These are phyloP conservation scores for Neofusicoccum parvum DNA, from an alignment of 2,329 filamentous ascomycete genomes.

Conservation along the genomic window DNA sequence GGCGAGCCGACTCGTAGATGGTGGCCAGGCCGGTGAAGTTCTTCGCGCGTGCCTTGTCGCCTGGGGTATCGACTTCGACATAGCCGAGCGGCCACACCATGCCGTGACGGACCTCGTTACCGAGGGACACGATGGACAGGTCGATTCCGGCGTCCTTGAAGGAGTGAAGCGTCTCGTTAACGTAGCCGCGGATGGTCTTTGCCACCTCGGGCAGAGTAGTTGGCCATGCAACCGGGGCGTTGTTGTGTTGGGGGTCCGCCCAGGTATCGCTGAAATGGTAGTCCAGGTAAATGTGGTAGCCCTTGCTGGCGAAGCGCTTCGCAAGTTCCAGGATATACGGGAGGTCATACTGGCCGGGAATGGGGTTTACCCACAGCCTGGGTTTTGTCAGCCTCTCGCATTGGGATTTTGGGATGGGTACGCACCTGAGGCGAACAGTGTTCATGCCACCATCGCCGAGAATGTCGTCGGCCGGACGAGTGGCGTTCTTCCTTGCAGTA, in stretches of 20 bases:
- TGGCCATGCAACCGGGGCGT: conserved; percentile 66
- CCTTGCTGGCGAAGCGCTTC: conserved; percentile 63
- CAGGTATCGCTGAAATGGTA: conserved; percentile 71
- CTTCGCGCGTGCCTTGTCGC: conserved; percentile 46
- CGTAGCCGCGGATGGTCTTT: conserved; percentile 70
- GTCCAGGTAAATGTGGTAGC: conserved; percentile 63
- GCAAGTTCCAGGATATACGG: conserved; percentile 70
- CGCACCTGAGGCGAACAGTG: conserved; percentile 12
- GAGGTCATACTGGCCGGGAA: conserved; percentile 65
- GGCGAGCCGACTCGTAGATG: conserved; percentile 65
- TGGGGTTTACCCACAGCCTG: conserved; percentile 60
- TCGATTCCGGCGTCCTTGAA: conserved; percentile 60
- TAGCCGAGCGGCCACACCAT: conserved; percentile 67
- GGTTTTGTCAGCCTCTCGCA: conserved; percentile 25
- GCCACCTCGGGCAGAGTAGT: conserved; percentile 53
- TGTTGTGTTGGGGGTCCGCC: conserved; percentile 69
- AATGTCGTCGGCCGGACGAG: conserved; percentile 28
- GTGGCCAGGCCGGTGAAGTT: conserved; percentile 60
- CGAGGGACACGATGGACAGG: conserved; percentile 67
- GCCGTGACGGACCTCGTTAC: conserved; percentile 71
- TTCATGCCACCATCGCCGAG: conserved; percentile 21
- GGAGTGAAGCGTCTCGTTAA: conserved; percentile 60
- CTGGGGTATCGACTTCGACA: conserved; percentile 42
- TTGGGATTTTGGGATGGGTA: background rate
- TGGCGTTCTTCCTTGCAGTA: conserved; percentile 34